Percentiles rank a stretch among this genome's conserved stretches.
Evolutionary conservation across 2,329 filamentous ascomycete genomes (phyloP).

Genomic region (Amesomyces nigricolor): DNA sequence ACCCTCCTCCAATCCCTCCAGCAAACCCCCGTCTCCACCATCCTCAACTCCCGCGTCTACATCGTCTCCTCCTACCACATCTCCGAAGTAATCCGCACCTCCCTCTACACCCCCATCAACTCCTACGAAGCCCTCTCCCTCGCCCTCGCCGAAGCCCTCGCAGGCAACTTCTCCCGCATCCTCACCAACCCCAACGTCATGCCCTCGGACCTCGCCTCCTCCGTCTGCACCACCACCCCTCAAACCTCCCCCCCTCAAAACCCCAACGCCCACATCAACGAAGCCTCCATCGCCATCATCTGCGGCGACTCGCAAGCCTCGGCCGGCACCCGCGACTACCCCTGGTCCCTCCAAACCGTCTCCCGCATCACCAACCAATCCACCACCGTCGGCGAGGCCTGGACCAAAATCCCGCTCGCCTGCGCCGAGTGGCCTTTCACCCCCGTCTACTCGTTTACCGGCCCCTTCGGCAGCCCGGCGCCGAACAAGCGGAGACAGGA

Average conservation of each 20-base stretch:
- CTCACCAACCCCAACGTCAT: neutral
- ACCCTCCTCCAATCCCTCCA: constrained; percentile 3
- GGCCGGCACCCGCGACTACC: constrained; percentile 1
- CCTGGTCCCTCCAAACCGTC: constrained; percentile 2
- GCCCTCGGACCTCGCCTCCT: neutral
- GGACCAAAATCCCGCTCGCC: constrained; percentile 3
- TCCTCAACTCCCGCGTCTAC: constrained; percentile 5
- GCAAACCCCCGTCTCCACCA: constrained; percentile 2
- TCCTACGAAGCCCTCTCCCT: neutral
- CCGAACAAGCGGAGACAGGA: neutral
- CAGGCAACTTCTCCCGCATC: constrained; percentile 9
- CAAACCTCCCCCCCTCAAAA: neutral
- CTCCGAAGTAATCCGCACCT: constrained; percentile 4
- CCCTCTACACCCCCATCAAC: constrained; percentile 13
- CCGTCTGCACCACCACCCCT: neutral
- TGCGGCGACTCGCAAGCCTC: constrained; percentile 16
- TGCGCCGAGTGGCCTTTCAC: constrained; percentile 12
- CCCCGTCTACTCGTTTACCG: constrained; percentile 6
- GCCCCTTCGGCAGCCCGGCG: constrained; percentile 14
- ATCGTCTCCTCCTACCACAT: constrained; percentile 9
- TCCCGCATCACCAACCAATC: constrained; percentile 3
- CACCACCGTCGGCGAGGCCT: constrained; percentile 10
- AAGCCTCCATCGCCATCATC: constrained; percentile 6
- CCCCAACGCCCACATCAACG: constrained; percentile 2
- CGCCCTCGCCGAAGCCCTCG: constrained; percentile 3